Evolutionary conservation across 1,284 basidiomycete species (phyloP), one percentile per base, ranked within the genome.

Genomic region (Somion occarium): DNA sequence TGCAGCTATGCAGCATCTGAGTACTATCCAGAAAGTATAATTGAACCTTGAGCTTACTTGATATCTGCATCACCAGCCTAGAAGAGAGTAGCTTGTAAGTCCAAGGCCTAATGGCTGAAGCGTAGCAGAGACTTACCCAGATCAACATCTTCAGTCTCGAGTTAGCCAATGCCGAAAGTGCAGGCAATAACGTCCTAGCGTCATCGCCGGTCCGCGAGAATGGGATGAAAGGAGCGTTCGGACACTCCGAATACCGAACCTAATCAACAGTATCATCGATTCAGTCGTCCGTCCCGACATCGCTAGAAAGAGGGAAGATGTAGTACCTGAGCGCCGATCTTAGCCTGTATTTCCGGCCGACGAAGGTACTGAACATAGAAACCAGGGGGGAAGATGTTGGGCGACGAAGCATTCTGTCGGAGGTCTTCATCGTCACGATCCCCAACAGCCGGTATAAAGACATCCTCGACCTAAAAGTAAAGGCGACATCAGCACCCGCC

Each of bases 21-120:
- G 44, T 52, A 27, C n/a, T 7, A 23, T 23, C 13, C 3, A 3
- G 39, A 22, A 51, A 15, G 15, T 34, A 7, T 7, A 15, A 34
- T 34, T 7, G 30, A 7, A 34, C 30, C 30, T 34, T 34, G 24
- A 3, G 61, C 69, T 46, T 50, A 83, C 82, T 75, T 80, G 60
- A 84, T 82, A 58, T 85, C 82, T 38, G 80, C 74, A 56, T 85
- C 82, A 13, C 82, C 83, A 38, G 80, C 80, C 82, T 84, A 23
- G 24, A 13, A 38, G 25, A 20, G 26, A n/a, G 11, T 7, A n/a
- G n/a, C n/a, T n/a, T n/a, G n/a, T n/a, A n/a, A 37, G n/a, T 37
- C 34, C 9, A 11, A 9, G 9, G 34, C 34, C 11, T n/a, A n/a
- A n/a, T 11, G 34, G 34, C 9, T 18, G 19, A 18, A 22, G 20